These are phyloP conservation scores for Ustilago loliicola DNA, from an alignment of 1,284 basidiomycete genomes.

Conservation along the genomic window DNA sequence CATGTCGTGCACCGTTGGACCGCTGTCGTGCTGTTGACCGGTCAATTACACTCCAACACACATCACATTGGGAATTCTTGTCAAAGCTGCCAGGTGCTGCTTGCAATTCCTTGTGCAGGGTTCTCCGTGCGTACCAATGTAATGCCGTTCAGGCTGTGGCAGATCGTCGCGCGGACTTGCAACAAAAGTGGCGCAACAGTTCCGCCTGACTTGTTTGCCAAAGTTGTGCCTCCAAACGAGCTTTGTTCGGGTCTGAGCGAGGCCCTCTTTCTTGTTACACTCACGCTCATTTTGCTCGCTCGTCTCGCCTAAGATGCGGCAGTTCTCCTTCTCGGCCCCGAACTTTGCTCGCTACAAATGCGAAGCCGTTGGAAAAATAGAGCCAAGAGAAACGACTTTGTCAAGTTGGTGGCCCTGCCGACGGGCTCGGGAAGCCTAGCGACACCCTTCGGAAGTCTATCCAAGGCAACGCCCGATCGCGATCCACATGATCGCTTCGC, in stretches of 20 bases:
- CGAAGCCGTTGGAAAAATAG: background rate
- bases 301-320: background rate
- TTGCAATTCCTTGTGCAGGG: too few species aligned
- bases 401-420: too few species aligned
- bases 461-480: background rate
- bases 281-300: background rate
- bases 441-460: background rate
- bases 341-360: background rate
- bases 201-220: background rate
- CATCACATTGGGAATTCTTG: too few species aligned
- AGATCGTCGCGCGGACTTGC: background rate
- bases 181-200: background rate
- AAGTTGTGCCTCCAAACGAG: background rate
- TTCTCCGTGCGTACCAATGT: background rate
- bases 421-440: too few species aligned
- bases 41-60: background rate
- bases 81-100: too few species aligned
- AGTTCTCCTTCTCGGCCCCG: background rate
- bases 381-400: background rate
- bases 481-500: background rate
- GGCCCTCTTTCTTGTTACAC: background rate
- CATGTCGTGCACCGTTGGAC: background rate
- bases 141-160: background rate
- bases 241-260: background rate
- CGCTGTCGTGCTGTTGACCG: background rate